Percentiles rank a stretch among this genome's conserved stretches.
Evolutionary conservation across 768 basidiomycete species (phyloP).

Genomic region (Podaxis sp.): DNA sequence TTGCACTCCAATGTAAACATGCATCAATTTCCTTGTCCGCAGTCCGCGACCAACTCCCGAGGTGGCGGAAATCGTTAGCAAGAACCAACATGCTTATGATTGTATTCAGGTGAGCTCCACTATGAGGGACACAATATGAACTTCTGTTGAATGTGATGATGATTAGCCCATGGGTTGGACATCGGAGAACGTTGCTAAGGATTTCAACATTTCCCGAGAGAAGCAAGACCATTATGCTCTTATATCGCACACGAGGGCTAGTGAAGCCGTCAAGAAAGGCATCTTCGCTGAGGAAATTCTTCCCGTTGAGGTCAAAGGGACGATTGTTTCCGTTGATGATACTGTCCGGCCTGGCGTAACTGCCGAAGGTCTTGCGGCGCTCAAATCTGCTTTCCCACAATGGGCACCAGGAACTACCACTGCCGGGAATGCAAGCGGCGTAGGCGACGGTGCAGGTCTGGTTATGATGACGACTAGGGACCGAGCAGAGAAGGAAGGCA

Average conservation of each 20-base stretch:
- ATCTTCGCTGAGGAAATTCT: constrained; percentile 87
- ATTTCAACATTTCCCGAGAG: constrained; percentile 71
- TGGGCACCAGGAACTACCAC: constrained; percentile 73
- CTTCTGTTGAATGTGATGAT: not conserved
- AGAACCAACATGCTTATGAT: constrained; percentile 63
- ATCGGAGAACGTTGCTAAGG: constrained; percentile 83
- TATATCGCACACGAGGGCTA: constrained; percentile 81
- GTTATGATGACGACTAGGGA: constrained; percentile 79
- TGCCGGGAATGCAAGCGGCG: constrained; percentile 81
- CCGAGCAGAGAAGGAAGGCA: constrained; percentile 69
- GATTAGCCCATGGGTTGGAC: constrained; percentile 92
- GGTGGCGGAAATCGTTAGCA: constrained; percentile 53
- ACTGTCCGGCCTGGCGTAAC: constrained; percentile 86
- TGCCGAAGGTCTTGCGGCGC: constrained; percentile 62
- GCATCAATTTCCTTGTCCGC: constrained; percentile 1
- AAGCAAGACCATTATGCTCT: constrained; percentile 90
- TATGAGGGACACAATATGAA: not conserved
- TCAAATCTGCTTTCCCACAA: constrained; percentile 86
- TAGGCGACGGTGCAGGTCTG: constrained; percentile 91
- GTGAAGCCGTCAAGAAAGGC: constrained; percentile 61
- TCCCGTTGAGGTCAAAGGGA: constrained; percentile 72
- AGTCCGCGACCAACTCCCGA: constrained; percentile 76
- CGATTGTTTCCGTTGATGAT: constrained; percentile 69
- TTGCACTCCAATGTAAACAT: not conserved
- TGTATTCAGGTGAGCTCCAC: constrained; percentile 57